phyloP scores from a whole-genome alignment of 192 early-diverging fungal genomes.

The Podila clonocystis region DNA sequence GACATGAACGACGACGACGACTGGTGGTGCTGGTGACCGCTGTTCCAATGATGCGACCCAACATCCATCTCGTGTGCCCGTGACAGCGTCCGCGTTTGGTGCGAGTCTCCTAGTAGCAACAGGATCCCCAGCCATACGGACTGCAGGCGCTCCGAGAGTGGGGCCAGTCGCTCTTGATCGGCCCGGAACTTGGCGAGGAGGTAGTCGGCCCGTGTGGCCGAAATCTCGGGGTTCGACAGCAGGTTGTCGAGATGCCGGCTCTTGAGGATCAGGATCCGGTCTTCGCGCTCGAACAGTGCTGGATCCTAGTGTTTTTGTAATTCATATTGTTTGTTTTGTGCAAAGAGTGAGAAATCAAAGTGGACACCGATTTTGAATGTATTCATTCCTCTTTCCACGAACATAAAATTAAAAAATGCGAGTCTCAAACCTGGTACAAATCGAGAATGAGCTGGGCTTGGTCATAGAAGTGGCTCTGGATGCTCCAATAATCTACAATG shows the following conservation, averaged over 20 bases:
- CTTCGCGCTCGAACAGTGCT: conserved; percentile 9
- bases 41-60: not conserved
- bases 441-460: conserved; percentile 1
- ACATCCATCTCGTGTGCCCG: not conserved
- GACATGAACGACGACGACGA: not conserved
- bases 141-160: conserved; percentile 16
- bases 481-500: not conserved
- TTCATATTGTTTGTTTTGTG: not conserved
- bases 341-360: not conserved
- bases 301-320: conserved; percentile 8
- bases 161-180: conserved; percentile 14
- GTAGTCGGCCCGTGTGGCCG: not conserved
- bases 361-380: no score
- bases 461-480: not conserved
- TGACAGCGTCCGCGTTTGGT: not conserved
- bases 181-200: not conserved
- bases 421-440: not conserved
- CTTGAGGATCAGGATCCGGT: conserved; percentile 16
- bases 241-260: conserved; percentile 34
- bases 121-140: conserved; percentile 26
- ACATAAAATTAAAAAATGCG: not conserved
- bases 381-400: no score
- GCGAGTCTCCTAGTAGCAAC: conserved; percentile 4
- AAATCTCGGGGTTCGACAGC: conserved; percentile 2
- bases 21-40: not conserved